Base-by-base conservation (phyloP, 2,329 filamentous ascomycete genomes). In the Blastomyces gilchristii region DNA sequence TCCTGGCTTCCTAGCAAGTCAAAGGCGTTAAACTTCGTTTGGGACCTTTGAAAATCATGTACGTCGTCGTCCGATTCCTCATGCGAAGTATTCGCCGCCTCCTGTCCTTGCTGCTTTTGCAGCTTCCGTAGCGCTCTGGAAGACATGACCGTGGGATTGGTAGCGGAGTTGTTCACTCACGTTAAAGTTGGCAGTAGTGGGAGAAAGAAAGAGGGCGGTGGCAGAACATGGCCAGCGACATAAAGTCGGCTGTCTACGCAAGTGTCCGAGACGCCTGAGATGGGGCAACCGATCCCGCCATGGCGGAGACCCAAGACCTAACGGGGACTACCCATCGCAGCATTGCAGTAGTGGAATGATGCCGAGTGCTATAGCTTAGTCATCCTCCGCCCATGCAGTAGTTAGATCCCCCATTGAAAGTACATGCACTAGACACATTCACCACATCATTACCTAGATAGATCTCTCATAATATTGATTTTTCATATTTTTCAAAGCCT, bases 71-170 rank as follows among this genome's bases (percentile, higher is more conserved):
- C 76, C 56, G 73, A 75, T 57, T 75, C 74, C 65, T 77, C 69
- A 1, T 18, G 31, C 6, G 31, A 39, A 22, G 78, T 74, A 43
- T 77, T 75, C 61, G 74, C 75, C 52, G 72, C 74, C 43, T 74
- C 74, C 66, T 77, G 69, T 7, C 70, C 84, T 64, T 81, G 81
- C 76, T 86, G 83, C 66, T 81, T 81, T 71, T 87, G 85, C 62
- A 85, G 79, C 71, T 85, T 85, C 34, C 85, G 81, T 62, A 88
- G 74, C n/a, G 85, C 85, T 67, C 86, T 81, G 22, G 85, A 84
- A 53, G 85, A 87, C 85, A 88, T 88, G 52, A 43, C 31, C 14
- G 54, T 43, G 43, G 57, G 8, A 12, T 25, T 25, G 34, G 43
- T 47, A 18, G 57, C 11, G 41, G 22, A 34, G 41, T 4, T 11